Evolutionary conservation across 768 basidiomycete species (phyloP), one percentile per base, ranked within the genome.

Genomic region (Auriscalpium orientale): DNA sequence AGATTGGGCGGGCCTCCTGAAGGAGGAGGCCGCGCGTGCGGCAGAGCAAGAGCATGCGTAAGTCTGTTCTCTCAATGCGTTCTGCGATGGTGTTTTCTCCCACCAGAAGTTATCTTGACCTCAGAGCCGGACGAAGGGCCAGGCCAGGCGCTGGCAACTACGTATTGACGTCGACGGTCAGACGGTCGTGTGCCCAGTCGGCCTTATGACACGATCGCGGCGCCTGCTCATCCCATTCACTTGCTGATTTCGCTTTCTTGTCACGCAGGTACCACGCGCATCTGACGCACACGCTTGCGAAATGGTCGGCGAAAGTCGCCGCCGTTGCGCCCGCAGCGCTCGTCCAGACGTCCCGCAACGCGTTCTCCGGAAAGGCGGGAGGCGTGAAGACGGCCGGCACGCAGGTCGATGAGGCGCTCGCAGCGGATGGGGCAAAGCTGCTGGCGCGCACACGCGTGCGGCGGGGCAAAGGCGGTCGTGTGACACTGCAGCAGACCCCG

Each of bases 301-400:
- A 98, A 70, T 99, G 97, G 97, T 97, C 93, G 10, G 78, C 86
- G 22, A 99, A 98, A 74, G 89, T 98, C 40, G 90, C 94, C 65
- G 90, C 95, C 1, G 94, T 97, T 6, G 82, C 93, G 2, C 86
- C 92, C 11, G 84, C 86, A 8, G 84, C 79, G 44, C 80, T 90
- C 12, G 75, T 85, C 6, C 84, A 86, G 45, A 81, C 79, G 12
- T 87, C 82, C 61, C 80, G 81, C n/a, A 84, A 82, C 55, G 73
- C 86, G 7, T 91, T 92, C 69, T 78, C 78, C 45, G 65, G 73
- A 21, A 79, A 75, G 72, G 74, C 74, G 66, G 78, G 66, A 36
- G 76, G 71, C 49, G 69, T 75, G 53, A 89, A 83, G 66, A 81
- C 83, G 36, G 82, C 86, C 5, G 79, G 87, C 5, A 81, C 90